Evolutionary conservation across 2,329 filamentous ascomycete species (phyloP).

Genomic region (Sporothrix brunneoviolacea): DNA sequence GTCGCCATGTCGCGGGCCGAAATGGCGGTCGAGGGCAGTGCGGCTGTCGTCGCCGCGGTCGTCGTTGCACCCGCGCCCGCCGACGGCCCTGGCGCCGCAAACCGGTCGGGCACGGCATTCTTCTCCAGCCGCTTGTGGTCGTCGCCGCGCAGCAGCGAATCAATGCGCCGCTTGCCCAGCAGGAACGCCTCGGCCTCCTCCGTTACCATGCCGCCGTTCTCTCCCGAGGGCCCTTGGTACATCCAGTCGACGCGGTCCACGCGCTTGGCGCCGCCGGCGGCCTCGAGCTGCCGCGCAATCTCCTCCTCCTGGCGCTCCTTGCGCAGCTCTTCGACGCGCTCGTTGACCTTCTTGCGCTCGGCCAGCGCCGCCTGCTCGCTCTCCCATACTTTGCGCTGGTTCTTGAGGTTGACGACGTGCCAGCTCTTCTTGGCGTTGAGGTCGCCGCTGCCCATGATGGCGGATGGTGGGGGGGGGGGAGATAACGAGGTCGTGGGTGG

Average conservation of each 20-base stretch:
- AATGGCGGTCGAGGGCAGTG: conserved; percentile 40
- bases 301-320: conserved; percentile 92
- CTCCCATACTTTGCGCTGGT: conserved; percentile 84
- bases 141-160: conserved; percentile 70
- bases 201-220: conserved; percentile 60
- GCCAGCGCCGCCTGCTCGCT: conserved; percentile 89
- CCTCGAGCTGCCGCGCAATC: conserved; percentile 81
- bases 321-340: conserved; percentile 85
- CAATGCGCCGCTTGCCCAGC: conserved; percentile 85
- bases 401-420: conserved; percentile 84
- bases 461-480: background rate
- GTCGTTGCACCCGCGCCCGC: background rate
- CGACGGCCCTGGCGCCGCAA: conserved; percentile 39
- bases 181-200: conserved; percentile 94
- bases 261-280: conserved; percentile 73
- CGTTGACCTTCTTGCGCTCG: conserved; percentile 89
- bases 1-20: conserved; percentile 70
- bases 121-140: conserved; percentile 79
- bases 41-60: background rate
- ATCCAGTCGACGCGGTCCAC: conserved; percentile 93
- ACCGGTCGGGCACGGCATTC: conserved; percentile 50
- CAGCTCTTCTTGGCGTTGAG: conserved; percentile 94
- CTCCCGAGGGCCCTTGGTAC: conserved; percentile 81
- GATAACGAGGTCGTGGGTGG: background rate
- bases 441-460: conserved; percentile 73